A percentile compares a stretch with the other conserved stretches of the same genome.
Conservation (phyloP, 306 rosid genomes). For the Rosa lucieae region DNA sequence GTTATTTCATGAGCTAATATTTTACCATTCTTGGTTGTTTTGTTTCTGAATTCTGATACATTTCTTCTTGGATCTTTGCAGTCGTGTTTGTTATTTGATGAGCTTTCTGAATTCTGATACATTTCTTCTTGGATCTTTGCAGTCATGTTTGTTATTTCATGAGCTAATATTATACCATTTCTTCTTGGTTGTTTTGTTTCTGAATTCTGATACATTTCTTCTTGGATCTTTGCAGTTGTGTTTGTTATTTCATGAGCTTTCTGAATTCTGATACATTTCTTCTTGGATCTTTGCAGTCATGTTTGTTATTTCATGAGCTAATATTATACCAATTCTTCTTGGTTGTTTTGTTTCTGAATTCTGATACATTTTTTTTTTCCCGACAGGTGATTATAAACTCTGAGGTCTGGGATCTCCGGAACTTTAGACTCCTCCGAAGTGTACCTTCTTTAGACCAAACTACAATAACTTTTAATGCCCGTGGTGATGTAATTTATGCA, state of each 20-base stretch:
- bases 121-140: neutral
- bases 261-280: neutral
- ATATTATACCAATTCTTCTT: neutral
- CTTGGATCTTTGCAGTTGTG: no score
- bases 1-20: no score
- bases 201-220: no score
- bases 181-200: no score
- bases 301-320: neutral
- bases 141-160: no score
- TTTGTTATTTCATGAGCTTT: neutral
- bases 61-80: no score
- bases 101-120: neutral
- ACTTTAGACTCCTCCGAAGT: conserved; percentile 79
- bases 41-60: neutral
- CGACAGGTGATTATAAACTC: conserved; percentile 94
- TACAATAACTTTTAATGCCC: conserved; percentile 76
- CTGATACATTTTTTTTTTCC: neutral
- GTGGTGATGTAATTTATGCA: conserved; percentile 98
- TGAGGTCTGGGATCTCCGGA: conserved; percentile 99
- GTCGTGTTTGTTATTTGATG: no score
- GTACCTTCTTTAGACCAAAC: conserved; percentile 98
- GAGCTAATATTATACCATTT: no score
- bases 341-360: neutral
- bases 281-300: no score
- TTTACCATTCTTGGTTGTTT: no score